phyloP scores from a whole-genome alignment of 2,329 filamentous ascomycete species.

The Trichoderma endophyticum region DNA sequence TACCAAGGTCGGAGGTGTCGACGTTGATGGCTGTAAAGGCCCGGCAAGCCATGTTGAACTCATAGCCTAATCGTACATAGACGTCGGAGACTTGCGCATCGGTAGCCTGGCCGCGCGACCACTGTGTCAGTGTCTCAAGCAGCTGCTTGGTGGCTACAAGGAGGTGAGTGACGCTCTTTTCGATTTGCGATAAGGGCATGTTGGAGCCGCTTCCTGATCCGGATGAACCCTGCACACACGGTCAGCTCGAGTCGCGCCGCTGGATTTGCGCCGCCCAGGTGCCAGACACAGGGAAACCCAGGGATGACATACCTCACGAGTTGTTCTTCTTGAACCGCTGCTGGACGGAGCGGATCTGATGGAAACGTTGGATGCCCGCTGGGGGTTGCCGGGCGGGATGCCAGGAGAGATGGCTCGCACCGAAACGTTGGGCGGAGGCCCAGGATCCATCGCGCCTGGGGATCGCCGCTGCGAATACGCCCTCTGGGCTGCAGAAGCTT shows the following conservation, averaged over 20 bases:
- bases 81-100: constrained; percentile 97
- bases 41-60: constrained; percentile 98
- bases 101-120: constrained; percentile 88
- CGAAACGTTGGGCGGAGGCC: constrained; percentile 54
- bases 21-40: constrained; percentile 97
- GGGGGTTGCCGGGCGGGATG: constrained; percentile 52
- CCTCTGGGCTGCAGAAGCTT: constrained; percentile 48
- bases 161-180: constrained; percentile 97
- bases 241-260: constrained; percentile 25
- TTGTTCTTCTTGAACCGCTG: constrained; percentile 30
- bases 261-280: background rate
- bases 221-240: constrained; percentile 34
- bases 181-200: constrained; percentile 87
- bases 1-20: constrained; percentile 88
- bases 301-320: constrained; percentile 33
- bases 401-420: constrained; percentile 59
- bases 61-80: constrained; percentile 94
- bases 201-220: constrained; percentile 63
- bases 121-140: constrained; percentile 93
- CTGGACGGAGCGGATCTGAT: constrained; percentile 55
- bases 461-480: constrained; percentile 56
- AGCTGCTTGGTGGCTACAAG: constrained; percentile 97
- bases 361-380: constrained; percentile 63
- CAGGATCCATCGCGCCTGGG: constrained; percentile 59
- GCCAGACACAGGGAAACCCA: background rate